Evolutionary conservation across 2,329 filamentous ascomycete genomes (phyloP).

Genomic region (Achaetomium macrosporum): DNA sequence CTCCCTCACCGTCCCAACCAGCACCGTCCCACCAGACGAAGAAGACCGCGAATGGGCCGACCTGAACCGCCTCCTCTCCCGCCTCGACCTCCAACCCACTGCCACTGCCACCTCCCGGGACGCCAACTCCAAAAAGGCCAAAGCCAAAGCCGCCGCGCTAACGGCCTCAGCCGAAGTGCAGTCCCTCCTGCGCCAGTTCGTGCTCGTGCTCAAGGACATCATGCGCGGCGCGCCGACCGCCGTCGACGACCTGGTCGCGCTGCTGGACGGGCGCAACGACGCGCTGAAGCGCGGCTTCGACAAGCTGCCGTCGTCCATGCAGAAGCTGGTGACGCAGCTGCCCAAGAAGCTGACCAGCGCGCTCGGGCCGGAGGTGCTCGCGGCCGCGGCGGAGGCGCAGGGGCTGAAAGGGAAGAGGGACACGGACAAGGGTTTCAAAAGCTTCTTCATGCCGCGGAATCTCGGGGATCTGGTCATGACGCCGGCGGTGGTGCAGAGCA

Average conservation of each 20-base stretch:
- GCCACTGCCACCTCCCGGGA: constrained; percentile 35
- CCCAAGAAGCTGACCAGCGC: constrained; percentile 73
- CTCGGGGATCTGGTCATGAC: constrained; percentile 77
- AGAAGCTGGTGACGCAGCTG: constrained; percentile 79
- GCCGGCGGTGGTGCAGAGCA: constrained; percentile 71
- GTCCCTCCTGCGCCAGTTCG: constrained; percentile 70
- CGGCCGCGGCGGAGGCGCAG: constrained; percentile 69
- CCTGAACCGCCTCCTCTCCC: constrained; percentile 71
- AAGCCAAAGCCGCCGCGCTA: constrained; percentile 6
- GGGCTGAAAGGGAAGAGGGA: constrained; percentile 48
- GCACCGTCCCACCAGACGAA: constrained; percentile 17
- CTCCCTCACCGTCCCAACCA: constrained; percentile 34
- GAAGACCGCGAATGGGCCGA: constrained; percentile 59
- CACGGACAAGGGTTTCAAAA: constrained; percentile 46
- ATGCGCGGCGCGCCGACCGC: constrained; percentile 90
- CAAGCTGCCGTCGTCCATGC: constrained; percentile 68
- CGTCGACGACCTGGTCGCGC: constrained; percentile 71
- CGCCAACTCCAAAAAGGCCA: background rate
- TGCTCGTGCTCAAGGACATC: constrained; percentile 83
- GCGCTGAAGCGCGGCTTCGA: constrained; percentile 55
- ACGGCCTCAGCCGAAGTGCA: constrained; percentile 64
- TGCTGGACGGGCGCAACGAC: constrained; percentile 57
- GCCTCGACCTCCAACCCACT: constrained; percentile 66
- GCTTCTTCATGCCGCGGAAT: constrained; percentile 63
- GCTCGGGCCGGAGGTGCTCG: constrained; percentile 75